These are phyloP conservation scores for Volvox africanus DNA, from an alignment of 139 green algal genomes.

Conservation along the genomic window DNA sequence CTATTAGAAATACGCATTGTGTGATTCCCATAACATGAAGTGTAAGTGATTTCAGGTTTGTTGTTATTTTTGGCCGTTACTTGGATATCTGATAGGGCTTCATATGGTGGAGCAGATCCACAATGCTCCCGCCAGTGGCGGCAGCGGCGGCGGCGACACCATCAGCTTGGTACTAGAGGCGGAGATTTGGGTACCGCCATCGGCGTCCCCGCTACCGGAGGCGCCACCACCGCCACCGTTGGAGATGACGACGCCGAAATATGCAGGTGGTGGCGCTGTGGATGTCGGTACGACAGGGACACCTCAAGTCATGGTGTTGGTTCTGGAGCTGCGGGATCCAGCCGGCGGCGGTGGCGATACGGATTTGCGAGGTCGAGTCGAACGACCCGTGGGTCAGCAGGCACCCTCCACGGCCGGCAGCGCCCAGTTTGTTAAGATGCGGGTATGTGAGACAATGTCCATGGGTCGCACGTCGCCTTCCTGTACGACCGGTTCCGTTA, in stretches of 20 bases:
- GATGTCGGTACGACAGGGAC: too few species aligned
- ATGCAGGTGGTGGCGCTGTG: too few species aligned
- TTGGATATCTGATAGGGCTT: slow-evolving; percentile 11
- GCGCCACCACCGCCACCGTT: background rate
- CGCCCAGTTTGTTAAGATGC: background rate
- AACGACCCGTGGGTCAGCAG: slow-evolving; percentile 25
- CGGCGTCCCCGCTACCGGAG: background rate
- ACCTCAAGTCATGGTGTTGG: background rate
- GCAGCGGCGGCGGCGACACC: background rate
- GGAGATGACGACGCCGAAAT: background rate
- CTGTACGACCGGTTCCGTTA: too few species aligned
- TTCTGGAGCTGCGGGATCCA: slow-evolving; percentile 32
- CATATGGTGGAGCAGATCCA: slow-evolving; percentile 39
- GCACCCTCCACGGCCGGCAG: background rate
- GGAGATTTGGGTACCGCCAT: slow-evolving; percentile 22
- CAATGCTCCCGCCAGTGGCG: background rate
- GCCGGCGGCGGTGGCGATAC: background rate
- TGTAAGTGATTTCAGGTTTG: too few species aligned
- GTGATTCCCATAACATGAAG: too few species aligned
- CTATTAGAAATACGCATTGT: too few species aligned
- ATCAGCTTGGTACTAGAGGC: background rate
- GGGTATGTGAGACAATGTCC: background rate
- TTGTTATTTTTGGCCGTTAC: too few species aligned
- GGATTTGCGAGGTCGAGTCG: background rate
- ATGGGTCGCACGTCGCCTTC: background rate